Percentiles rank a stretch among this genome's conserved stretches.
phyloP scores from a whole-genome alignment of 106 monocot genomes.

The Acorus calamus region DNA sequence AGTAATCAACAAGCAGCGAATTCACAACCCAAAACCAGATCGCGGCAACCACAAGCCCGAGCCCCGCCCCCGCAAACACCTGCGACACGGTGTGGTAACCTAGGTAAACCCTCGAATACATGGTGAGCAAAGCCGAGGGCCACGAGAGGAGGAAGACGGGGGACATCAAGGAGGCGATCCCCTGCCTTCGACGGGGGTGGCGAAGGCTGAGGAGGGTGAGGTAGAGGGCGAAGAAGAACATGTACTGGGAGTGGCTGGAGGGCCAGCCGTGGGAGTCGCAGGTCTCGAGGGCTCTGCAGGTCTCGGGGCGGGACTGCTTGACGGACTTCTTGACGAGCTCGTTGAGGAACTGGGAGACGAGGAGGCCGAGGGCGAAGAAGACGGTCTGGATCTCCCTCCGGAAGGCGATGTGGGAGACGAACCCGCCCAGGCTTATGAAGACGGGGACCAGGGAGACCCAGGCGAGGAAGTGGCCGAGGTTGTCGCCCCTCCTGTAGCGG shows the following conservation, averaged over 20 bases:
- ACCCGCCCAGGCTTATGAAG: constrained; percentile 91
- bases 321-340: constrained; percentile 90
- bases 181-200: not conserved
- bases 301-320: constrained; percentile 75
- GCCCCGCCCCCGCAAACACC: constrained; percentile 77
- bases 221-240: constrained; percentile 93
- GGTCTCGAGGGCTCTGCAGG: constrained; percentile 70
- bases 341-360: constrained; percentile 83
- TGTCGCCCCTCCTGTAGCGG: constrained; percentile 75
- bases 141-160: constrained; percentile 41
- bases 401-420: constrained; percentile 93
- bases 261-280: constrained; percentile 99
- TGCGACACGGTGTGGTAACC: constrained; percentile 79
- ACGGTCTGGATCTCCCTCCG: constrained; percentile 90
- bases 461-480: constrained; percentile 75
- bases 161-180: not conserved
- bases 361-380: constrained; percentile 68
- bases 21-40: constrained; percentile 90
- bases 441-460: constrained; percentile 94
- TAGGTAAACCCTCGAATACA: constrained; percentile 94
- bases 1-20: constrained; percentile 52
- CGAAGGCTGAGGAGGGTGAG: constrained; percentile 48
- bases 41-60: constrained; percentile 68
- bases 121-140: constrained; percentile 68
- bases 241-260: constrained; percentile 93